A percentile compares a stretch with the other conserved stretches of the same genome.
Evolutionary conservation across 176 grass and related monocot species (phyloP).

Genomic region (Juncus effusus): DNA sequence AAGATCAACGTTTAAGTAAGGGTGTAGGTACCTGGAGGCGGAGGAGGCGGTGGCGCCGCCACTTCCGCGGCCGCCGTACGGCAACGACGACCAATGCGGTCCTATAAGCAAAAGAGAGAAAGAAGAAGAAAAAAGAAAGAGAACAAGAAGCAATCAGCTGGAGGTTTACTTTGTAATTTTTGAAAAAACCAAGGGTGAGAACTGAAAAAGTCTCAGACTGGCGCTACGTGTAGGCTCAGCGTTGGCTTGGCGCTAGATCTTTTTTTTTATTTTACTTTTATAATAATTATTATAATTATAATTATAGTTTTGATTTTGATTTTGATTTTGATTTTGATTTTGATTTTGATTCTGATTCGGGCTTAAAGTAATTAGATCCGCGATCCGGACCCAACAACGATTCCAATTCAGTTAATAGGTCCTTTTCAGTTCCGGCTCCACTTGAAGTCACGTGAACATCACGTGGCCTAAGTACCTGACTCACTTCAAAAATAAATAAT

Average conservation of each 20-base stretch:
- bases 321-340: no score
- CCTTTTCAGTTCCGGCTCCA: not conserved
- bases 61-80: constrained; percentile 53
- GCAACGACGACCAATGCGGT: constrained; percentile 55
- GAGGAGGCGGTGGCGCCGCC: constrained; percentile 35
- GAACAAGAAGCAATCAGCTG: constrained; percentile 10
- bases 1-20: not conserved
- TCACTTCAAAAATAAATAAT: not conserved
- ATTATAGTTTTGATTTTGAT: no score
- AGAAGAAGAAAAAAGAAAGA: not conserved
- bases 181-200: constrained; percentile 13
- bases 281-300: not conserved
- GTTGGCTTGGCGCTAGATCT: not conserved
- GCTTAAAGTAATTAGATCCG: not conserved
- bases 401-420: constrained; percentile 16
- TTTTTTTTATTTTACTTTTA: not conserved
- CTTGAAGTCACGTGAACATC: constrained; percentile 30
- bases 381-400: constrained; percentile 5
- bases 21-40: constrained; percentile 19
- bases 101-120: constrained; percentile 22
- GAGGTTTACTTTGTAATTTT: constrained; percentile 14
- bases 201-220: constrained; percentile 9
- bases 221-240: not conserved
- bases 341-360: not conserved
- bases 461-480: constrained; percentile 18